Base-by-base conservation (phyloP, 2,329 filamentous ascomycete species). In the Colletotrichum chlorophyti region DNA sequence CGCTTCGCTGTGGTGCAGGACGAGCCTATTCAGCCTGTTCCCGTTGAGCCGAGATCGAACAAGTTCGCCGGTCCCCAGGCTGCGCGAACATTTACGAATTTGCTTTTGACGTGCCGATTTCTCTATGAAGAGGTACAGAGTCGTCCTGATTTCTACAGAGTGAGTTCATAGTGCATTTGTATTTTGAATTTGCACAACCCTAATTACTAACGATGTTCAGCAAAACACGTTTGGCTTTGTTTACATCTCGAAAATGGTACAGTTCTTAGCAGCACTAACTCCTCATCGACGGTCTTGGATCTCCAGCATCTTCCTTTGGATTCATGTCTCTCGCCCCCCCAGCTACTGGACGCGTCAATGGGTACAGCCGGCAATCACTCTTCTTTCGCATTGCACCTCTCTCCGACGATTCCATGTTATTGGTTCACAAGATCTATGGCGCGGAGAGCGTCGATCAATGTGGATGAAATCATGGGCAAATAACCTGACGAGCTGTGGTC, bases 361-460 rank as follows among this genome's bases (percentile, higher is more conserved):
- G 14, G 7, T 37, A 6, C 29, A 40, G 21, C 6, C 32, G 4
- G 6, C 26, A n/a, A 14, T 14, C 5, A 27, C 52, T 19, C 12
- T 55, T 19, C 35, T 55, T 34, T 51, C 45, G 21, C 52, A 55
- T 29, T 23, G 23, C 21, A 29, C 34, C n/a, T 27, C 47, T 3
- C 12, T 38, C 10, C 29, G 19, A 11, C 12, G 17, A n/a, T 21
- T 47, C 12, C 34, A 10, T 10, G 12, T 47, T 17, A 11, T 38
- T 38, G 15, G 15, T 6, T 9, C 5, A n/a, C 6, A n/a, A 9
- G 17, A 12, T 21, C 9, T 19, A 12, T 11, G 9, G 14, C 15
- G 35, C 35, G 35, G 15, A 14, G n/a, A n/a, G n/a, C n/a, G n/a
- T n/a, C n/a, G n/a, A n/a, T n/a, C n/a, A n/a, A n/a, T n/a, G n/a